phyloP scores from a whole-genome alignment of 164 flowering plant species.

The Umbellularia californica region DNA sequence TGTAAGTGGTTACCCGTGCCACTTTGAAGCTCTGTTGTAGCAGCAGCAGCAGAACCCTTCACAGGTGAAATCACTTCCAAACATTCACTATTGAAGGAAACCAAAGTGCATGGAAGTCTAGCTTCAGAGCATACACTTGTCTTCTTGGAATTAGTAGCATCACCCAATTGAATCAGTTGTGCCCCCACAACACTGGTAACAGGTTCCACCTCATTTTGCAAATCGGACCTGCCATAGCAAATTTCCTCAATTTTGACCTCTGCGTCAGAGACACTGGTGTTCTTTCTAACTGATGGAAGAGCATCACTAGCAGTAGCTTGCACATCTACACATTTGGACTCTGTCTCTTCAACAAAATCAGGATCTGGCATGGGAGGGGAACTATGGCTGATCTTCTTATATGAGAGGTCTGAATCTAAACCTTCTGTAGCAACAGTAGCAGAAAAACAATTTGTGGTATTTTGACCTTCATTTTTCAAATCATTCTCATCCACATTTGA shows the following conservation, averaged over 20 bases:
- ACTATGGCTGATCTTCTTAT: slow-evolving; percentile 31
- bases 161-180: neutral
- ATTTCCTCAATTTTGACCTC: slow-evolving; percentile 15
- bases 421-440: slow-evolving; percentile 28
- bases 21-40: neutral
- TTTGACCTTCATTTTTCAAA: slow-evolving; percentile 30
- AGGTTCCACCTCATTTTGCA: neutral
- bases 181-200: neutral
- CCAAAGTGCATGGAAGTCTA: neutral
- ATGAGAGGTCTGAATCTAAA: slow-evolving; percentile 58
- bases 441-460: slow-evolving; percentile 9
- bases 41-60: neutral
- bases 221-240: neutral
- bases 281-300: neutral
- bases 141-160: neutral
- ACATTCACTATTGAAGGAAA: neutral
- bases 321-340: slow-evolving; percentile 23
- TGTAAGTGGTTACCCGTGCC: neutral
- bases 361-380: slow-evolving; percentile 16
- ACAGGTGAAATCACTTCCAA: neutral
- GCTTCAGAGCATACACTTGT: neutral
- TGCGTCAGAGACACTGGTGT: slow-evolving; percentile 21
- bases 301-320: slow-evolving; percentile 14
- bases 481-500: slow-evolving; percentile 27
- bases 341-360: slow-evolving; percentile 26